Conservation (phyloP, 108 stramenopile genomes). For the Cyclotella choctawhatcheeana region DNA sequence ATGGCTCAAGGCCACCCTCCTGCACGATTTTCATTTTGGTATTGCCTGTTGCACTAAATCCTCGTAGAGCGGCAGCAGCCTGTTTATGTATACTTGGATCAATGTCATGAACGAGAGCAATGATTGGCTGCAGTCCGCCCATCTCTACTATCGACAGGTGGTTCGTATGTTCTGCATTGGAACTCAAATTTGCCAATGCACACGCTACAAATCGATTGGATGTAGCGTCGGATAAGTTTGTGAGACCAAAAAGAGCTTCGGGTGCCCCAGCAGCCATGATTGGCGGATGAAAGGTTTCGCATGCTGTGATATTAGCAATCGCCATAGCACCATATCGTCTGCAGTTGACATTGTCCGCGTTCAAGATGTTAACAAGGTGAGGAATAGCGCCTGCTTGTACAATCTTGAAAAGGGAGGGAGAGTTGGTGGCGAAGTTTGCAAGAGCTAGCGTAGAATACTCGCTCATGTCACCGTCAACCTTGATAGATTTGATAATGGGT, state of each 20-base stretch:
- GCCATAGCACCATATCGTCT: slow-evolving; percentile 71
- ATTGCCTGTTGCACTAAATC: slow-evolving; percentile 64
- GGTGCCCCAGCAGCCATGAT: slow-evolving; percentile 72
- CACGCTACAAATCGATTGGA: slow-evolving; percentile 82
- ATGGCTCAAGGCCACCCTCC: slow-evolving; percentile 82
- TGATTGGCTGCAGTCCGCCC: slow-evolving; percentile 82
- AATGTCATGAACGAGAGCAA: slow-evolving; percentile 57
- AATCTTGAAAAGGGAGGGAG: slow-evolving; percentile 74
- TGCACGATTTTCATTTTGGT: slow-evolving; percentile 86
- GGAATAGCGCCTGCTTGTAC: slow-evolving; percentile 82
- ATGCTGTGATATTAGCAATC: slow-evolving; percentile 82
- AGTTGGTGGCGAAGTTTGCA: slow-evolving; percentile 83
- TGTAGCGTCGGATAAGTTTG: slow-evolving; percentile 71
- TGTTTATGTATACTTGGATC: slow-evolving; percentile 82
- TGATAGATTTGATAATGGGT: slow-evolving; percentile 69
- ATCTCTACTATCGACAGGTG: slow-evolving; percentile 79
- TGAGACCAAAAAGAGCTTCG: slow-evolving; percentile 73
- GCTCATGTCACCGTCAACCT: slow-evolving; percentile 54
- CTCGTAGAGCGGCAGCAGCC: slow-evolving; percentile 82
- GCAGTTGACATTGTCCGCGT: slow-evolving; percentile 21
- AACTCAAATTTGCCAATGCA: slow-evolving; percentile 82
- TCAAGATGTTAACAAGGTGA: slow-evolving; percentile 58
- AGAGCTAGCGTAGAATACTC: slow-evolving; percentile 79
- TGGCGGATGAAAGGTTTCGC: slow-evolving; percentile 67
- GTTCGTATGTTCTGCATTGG: slow-evolving; percentile 63